Evolutionary conservation across 371 early-diverging fungal genomes (phyloP), one percentile per base, ranked within the genome.

Genomic region (Coemansia sp.): DNA sequence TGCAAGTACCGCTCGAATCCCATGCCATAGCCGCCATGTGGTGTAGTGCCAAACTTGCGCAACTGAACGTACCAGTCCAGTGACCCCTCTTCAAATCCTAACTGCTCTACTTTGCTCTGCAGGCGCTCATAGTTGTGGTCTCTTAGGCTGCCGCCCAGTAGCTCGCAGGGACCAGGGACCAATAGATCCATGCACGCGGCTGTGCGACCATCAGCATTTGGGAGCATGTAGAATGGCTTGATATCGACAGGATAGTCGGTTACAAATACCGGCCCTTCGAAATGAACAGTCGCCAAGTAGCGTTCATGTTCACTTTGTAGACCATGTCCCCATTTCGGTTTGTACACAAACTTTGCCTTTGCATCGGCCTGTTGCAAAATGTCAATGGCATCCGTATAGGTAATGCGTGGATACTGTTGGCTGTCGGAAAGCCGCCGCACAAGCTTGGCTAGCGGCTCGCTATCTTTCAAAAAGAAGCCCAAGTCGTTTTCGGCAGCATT

Each of bases 181-280:
- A 97, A 74, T 61, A 97, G 70, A 80, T 97, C 97, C 62, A 90
- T 87, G 62, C 94, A 94, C 0, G 87, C 88, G 0, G 92, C 97
- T 0, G 93, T 94, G 40, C 80, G 77, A 4, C 82, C 67, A 21
- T 78, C 82, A 0, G 72, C 65, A 65, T 90, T 89, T 5, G 83
- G 81, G 59, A 87, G 83, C 97, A 97, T 97, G 68, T 97, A 97
- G 68, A 97, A 97, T 0, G 97, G 94, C 77, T 97, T 97, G 50
- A 88, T 67, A 2, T 72, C 74, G 0, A 81, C 74, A 1, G 97
- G 97, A 72, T 96, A 97, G 62, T 95, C 87, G 5, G 91, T 93
- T 5, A 97, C 92, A 84, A 95, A 96, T 2, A 95, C 92, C 0
- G 97, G 96, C 2, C 74, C 78, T 0, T 79, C 63, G 64, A 88